Evolutionary conservation across 2,329 filamentous ascomycete genomes (phyloP).

Genomic region (Hypoxylon sp.): DNA sequence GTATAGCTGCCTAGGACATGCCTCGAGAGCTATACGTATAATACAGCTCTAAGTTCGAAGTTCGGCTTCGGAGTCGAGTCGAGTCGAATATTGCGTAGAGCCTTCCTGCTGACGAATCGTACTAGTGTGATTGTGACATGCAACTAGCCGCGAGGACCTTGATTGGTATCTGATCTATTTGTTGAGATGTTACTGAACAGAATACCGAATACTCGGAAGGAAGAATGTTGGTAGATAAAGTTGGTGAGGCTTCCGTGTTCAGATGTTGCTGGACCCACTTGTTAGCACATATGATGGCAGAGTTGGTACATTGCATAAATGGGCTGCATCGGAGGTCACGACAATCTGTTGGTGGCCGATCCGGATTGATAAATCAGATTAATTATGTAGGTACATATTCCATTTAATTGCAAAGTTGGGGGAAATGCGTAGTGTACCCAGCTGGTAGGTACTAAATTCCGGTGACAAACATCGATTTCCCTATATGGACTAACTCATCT

Average conservation of each 20-base stretch:
- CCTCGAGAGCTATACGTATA: conserved; percentile 1
- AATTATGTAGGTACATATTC: conserved; percentile 5
- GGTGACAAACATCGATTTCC: neutral
- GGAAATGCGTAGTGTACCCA: neutral
- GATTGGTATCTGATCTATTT: neutral
- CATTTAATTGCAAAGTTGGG: conserved; percentile 11
- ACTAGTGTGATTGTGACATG: neutral
- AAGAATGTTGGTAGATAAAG: conserved; percentile 1
- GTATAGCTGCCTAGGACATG: conserved; percentile 4
- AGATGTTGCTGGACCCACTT: conserved; percentile 29
- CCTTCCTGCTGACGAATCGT: conserved; percentile 10
- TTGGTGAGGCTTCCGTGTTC: conserved; percentile 36
- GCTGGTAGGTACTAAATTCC: neutral
- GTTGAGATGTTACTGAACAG: neutral
- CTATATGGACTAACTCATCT: neutral
- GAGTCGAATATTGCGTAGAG: conserved; percentile 19
- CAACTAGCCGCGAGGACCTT: conserved; percentile 2
- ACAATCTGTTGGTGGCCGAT: conserved; percentile 12
- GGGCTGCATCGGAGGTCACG: conserved; percentile 31
- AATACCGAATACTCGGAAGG: neutral
- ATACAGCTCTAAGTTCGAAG: conserved; percentile 12
- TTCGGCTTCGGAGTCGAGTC: conserved; percentile 18
- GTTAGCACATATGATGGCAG: conserved; percentile 3
- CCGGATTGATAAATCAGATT: conserved; percentile 32
- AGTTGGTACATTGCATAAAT: conserved; percentile 17